A percentile compares a stretch with the other conserved stretches of the same genome.
These are phyloP conservation scores for Sergeia podlipaevii DNA, from an alignment of 208 protist genomes.

Conservation along the genomic window DNA sequence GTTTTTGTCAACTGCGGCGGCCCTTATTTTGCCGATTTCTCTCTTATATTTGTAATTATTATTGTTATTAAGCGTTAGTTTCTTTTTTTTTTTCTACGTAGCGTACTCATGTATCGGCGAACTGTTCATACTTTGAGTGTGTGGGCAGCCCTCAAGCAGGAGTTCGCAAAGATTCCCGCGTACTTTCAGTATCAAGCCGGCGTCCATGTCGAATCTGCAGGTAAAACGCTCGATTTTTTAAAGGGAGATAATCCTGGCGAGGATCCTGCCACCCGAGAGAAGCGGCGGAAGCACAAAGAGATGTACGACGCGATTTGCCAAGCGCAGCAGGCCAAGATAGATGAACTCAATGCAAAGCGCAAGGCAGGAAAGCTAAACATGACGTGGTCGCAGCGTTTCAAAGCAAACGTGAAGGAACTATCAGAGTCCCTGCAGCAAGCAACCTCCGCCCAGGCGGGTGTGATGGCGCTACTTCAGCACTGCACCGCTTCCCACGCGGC, in stretches of 20 bases:
- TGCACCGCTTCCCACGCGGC: slow-evolving; percentile 83
- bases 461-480: slow-evolving; percentile 78
- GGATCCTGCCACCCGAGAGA: slow-evolving; percentile 24
- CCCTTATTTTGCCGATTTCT: too few relatives aligned
- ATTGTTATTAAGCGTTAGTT: too few relatives aligned
- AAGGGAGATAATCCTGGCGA: slow-evolving; percentile 41
- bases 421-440: slow-evolving; percentile 29
- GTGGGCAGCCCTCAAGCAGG: slow-evolving; percentile 33
- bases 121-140: too few relatives aligned
- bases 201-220: slow-evolving; percentile 28
- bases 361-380: slow-evolving; percentile 3
- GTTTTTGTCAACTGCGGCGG: too few relatives aligned
- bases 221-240: slow-evolving; percentile 37
- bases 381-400: slow-evolving; percentile 19
- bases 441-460: slow-evolving; percentile 57
- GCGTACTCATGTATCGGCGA: too few relatives aligned
- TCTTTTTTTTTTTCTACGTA: too few relatives aligned
- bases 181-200: slow-evolving; percentile 27
- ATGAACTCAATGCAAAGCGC: neutral
- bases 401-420: slow-evolving; percentile 16
- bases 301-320: slow-evolving; percentile 60
- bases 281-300: slow-evolving; percentile 48
- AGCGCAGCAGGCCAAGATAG: slow-evolving; percentile 24
- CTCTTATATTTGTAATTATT: too few relatives aligned
- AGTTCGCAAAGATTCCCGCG: slow-evolving; percentile 40